Evolutionary conservation across 1,284 basidiomycete genomes (phyloP).

Genomic region (Tilletia horrida): DNA sequence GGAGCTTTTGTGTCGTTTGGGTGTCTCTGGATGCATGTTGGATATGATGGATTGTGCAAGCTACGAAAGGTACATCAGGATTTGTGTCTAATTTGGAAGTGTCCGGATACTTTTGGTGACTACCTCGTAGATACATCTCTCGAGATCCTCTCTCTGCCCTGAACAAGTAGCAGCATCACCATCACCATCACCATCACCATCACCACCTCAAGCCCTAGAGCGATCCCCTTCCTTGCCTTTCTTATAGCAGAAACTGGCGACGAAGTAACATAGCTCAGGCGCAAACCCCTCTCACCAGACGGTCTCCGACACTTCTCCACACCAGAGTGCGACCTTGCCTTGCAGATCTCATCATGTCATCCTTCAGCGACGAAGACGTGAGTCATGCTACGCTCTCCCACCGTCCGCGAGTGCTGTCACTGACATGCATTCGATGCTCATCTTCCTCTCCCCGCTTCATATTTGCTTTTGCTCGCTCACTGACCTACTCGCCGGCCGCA

Average conservation of each 20-base stretch:
- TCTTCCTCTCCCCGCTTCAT: neutral
- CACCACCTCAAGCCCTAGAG: too few species aligned
- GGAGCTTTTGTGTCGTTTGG: neutral
- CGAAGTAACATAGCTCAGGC: too few species aligned
- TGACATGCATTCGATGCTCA: neutral
- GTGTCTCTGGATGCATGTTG: neutral
- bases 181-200: too few species aligned
- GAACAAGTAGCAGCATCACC: too few species aligned
- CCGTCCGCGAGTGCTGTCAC: neutral
- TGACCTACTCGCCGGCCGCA: too few species aligned
- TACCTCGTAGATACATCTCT: slow-evolving; percentile 6
- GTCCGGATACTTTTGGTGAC: neutral
- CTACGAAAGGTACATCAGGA: neutral
- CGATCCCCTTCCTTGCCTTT: too few species aligned
- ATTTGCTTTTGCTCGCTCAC: neutral
- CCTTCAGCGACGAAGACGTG: slow-evolving; percentile 16
- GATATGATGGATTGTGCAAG: neutral
- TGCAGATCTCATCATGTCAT: slow-evolving; percentile 7
- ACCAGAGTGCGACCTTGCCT: too few species aligned
- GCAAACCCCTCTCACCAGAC: too few species aligned
- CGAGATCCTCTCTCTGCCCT: too few species aligned
- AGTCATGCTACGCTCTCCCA: neutral
- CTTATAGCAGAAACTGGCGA: too few species aligned
- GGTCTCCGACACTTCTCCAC: too few species aligned
- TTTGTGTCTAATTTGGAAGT: neutral